These are phyloP conservation scores for Mycosarcoma maydis DNA, from an alignment of 1,284 basidiomycete genomes.

Conservation along the genomic window DNA sequence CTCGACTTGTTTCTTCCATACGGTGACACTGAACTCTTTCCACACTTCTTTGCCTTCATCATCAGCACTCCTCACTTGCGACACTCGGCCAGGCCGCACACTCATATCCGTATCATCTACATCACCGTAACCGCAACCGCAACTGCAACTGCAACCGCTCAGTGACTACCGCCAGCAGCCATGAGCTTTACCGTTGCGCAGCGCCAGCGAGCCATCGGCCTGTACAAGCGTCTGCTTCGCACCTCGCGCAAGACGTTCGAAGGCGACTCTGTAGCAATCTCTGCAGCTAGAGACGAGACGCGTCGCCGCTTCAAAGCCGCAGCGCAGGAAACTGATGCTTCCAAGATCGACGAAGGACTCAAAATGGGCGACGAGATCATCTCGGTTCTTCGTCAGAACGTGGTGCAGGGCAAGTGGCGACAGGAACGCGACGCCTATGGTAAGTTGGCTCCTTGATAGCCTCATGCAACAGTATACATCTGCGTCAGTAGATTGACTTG, in stretches of 20 bases:
- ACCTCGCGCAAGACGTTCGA: constrained; percentile 60
- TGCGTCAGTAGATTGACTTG: no score
- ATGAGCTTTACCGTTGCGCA: constrained; percentile 52
- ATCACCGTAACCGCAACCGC: no score
- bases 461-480: no score
- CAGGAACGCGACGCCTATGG: constrained; percentile 46
- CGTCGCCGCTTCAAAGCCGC: constrained; percentile 49
- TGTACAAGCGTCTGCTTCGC: constrained; percentile 61
- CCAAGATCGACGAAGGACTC: constrained; percentile 57
- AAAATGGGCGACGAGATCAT: constrained; percentile 61
- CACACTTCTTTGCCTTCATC: background rate
- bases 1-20: constrained; percentile 8
- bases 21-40: constrained; percentile 1
- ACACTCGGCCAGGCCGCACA: no score
- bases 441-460: constrained; percentile 9
- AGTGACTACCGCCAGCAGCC: background rate
- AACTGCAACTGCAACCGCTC: no score
- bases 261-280: constrained; percentile 43
- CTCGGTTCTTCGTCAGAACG: constrained; percentile 58
- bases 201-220: constrained; percentile 52
- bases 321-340: constrained; percentile 44
- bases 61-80: background rate
- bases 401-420: constrained; percentile 61
- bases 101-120: no score
- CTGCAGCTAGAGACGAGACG: constrained; percentile 52